Evolutionary conservation across 441 rosid genomes (phyloP).

Genomic region (Adansonia grandidieri): DNA sequence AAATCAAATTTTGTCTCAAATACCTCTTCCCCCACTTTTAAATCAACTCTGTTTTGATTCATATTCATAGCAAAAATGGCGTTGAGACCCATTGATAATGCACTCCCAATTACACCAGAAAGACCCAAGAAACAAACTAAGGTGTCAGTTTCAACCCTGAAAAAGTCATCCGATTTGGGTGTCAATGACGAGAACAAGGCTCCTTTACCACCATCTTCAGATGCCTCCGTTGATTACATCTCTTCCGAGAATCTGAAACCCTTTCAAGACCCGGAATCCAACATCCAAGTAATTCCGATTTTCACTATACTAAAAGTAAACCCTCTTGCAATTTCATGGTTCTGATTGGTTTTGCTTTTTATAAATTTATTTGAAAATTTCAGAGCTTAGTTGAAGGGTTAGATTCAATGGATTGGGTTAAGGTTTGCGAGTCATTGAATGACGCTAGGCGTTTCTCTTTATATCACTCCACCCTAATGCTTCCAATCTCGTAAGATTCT

Average conservation of each 20-base stretch:
- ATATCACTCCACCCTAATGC: conserved; percentile 66
- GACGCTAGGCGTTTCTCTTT: conserved; percentile 65
- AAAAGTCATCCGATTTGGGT: conserved; percentile 40
- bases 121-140: conserved; percentile 72
- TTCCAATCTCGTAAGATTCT: conserved; percentile 61
- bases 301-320: not conserved
- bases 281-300: conserved; percentile 53
- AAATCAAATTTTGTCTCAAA: not conserved
- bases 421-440: conserved; percentile 71
- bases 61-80: conserved; percentile 52
- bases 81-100: conserved; percentile 78
- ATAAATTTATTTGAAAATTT: not conserved
- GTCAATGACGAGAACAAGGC: conserved; percentile 73
- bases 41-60: conserved; percentile 14
- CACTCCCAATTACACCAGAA: conserved; percentile 62
- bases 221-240: conserved; percentile 63
- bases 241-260: conserved; percentile 69
- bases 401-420: conserved; percentile 82
- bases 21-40: not conserved
- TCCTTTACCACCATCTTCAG: conserved; percentile 43
- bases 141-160: conserved; percentile 38
- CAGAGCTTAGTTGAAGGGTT: conserved; percentile 67
- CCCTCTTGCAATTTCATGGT: conserved; percentile 1
- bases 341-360: not conserved
- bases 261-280: conserved; percentile 59